Percentiles rank a stretch among this genome's conserved stretches.
Conservation (phyloP, 2,329 filamentous ascomycete genomes). For the Fusarium pilosicola region DNA sequence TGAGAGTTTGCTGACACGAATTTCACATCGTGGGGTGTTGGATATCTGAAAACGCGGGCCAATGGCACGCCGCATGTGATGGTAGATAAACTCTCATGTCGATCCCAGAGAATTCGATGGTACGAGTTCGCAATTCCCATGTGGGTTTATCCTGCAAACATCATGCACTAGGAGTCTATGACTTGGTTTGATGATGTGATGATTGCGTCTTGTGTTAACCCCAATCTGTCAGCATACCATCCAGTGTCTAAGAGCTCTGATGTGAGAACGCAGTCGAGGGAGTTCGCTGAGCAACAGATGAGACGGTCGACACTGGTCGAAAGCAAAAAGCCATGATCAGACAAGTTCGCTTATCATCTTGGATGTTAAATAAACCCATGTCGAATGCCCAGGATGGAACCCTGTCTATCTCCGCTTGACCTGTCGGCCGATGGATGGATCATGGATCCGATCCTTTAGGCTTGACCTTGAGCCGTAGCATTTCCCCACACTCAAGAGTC, state of each 20-base stretch:
- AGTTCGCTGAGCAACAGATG: neutral
- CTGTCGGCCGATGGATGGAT: constrained; percentile 17
- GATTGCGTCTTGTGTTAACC: neutral
- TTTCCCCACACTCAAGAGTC: constrained; percentile 28
- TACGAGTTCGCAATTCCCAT: constrained; percentile 10
- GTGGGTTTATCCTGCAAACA: neutral
- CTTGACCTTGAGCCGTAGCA: constrained; percentile 12
- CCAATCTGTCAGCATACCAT: neutral
- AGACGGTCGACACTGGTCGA: neutral
- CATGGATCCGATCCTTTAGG: constrained; percentile 2
- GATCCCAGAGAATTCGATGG: constrained; percentile 37
- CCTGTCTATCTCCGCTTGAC: constrained; percentile 14
- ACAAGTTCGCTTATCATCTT: constrained; percentile 12
- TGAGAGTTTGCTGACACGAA: constrained; percentile 10
- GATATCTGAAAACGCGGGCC: constrained; percentile 2
- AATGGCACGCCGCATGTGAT: constrained; percentile 1
- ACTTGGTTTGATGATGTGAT: neutral
- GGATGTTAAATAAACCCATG: constrained; percentile 14
- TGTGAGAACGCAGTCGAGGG: neutral
- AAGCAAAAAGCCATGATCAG: constrained; percentile 6
- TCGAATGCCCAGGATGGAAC: neutral
- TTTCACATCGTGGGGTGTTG: constrained; percentile 1
- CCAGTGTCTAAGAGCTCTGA: neutral
- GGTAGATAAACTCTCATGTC: constrained; percentile 21
- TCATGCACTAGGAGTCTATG: constrained; percentile 5